Percentiles rank a stretch among this genome's conserved stretches.
phyloP scores from a whole-genome alignment of 306 rosid genomes.

The Cucumis melo region DNA sequence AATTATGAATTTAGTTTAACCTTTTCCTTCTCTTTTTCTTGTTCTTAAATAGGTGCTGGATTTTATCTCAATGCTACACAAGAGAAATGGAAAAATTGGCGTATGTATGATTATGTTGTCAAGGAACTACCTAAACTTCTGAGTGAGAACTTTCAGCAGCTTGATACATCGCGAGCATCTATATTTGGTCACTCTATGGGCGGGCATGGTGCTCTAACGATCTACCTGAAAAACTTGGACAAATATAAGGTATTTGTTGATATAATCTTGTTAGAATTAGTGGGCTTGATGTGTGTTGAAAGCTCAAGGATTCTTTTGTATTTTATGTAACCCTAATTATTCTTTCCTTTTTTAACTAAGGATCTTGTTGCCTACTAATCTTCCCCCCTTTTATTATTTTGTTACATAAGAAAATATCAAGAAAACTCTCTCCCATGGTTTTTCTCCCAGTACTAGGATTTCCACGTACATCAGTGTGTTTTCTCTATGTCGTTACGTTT shows the following conservation, averaged over 20 bases:
- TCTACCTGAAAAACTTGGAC: constrained; percentile 69
- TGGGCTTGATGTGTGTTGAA: too few relatives aligned
- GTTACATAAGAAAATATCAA: too few relatives aligned
- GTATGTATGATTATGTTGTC: constrained; percentile 89
- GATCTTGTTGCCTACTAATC: too few relatives aligned
- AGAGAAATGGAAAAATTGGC: constrained; percentile 98
- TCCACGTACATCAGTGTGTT: too few relatives aligned
- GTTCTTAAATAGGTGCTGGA: constrained; percentile 61
- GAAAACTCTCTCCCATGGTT: too few relatives aligned
- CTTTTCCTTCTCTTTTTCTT: neutral
- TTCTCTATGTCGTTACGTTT: too few relatives aligned
- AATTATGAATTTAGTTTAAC: neutral
- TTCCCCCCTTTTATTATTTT: too few relatives aligned
- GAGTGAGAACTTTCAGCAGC: constrained; percentile 60
- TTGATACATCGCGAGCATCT: constrained; percentile 67
- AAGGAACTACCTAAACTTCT: constrained; percentile 77
- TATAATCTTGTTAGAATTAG: too few relatives aligned
- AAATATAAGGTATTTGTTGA: constrained; percentile 60
- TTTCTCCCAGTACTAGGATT: too few relatives aligned
- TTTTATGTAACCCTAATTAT: too few relatives aligned
- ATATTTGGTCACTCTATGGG: constrained; percentile 97
- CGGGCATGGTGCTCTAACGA: constrained; percentile 87
- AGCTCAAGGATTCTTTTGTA: too few relatives aligned
- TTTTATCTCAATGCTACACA: constrained; percentile 90
- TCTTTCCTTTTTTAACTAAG: too few relatives aligned